Evolutionary conservation across 2,329 filamentous ascomycete genomes (phyloP).

Genomic region (Camillea tinctor): DNA sequence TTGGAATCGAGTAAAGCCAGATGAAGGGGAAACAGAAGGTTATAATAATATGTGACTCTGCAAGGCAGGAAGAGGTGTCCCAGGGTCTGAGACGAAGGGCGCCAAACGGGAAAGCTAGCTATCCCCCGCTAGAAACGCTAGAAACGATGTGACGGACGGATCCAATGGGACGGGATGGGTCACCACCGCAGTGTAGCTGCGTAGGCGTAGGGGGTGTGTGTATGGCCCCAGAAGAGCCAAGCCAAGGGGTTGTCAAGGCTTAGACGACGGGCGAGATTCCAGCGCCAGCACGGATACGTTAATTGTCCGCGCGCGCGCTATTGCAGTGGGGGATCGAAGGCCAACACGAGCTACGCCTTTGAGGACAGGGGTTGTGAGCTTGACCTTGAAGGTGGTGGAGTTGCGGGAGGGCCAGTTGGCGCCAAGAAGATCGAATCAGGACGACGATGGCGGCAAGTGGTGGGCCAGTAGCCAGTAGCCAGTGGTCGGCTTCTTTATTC

Average conservation of each 20-base stretch:
- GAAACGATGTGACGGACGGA: slow-evolving; percentile 30
- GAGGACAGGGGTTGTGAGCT: background rate
- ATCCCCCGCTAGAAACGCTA: slow-evolving; percentile 27
- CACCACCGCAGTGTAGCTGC: too few species aligned
- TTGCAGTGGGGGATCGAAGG: slow-evolving; percentile 9
- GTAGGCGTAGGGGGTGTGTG: slow-evolving; percentile 4
- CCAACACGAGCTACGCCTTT: background rate
- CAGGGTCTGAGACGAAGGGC: slow-evolving; percentile 30
- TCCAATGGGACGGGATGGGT: slow-evolving; percentile 22
- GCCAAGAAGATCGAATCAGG: slow-evolving; percentile 21
- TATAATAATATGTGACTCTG: slow-evolving; percentile 36
- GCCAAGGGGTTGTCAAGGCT: slow-evolving; percentile 7
- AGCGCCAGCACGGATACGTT: slow-evolving; percentile 9
- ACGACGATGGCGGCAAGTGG: slow-evolving; percentile 27
- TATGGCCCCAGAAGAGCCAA: slow-evolving; percentile 20
- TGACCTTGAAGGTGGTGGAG: slow-evolving; percentile 21
- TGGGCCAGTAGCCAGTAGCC: slow-evolving; percentile 24
- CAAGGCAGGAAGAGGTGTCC: slow-evolving; percentile 5
- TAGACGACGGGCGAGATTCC: slow-evolving; percentile 3
- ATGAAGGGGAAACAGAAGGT: slow-evolving; percentile 28
- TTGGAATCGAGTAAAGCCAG: slow-evolving; percentile 28
- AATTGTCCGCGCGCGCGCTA: slow-evolving; percentile 19
- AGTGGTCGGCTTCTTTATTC: background rate
- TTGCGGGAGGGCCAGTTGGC: slow-evolving; percentile 22
- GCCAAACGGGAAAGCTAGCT: slow-evolving; percentile 31